Evolutionary conservation across 73 alveolate species (phyloP), one percentile per base, ranked within the genome.

Genomic region (Paramecium octaurelia): DNA sequence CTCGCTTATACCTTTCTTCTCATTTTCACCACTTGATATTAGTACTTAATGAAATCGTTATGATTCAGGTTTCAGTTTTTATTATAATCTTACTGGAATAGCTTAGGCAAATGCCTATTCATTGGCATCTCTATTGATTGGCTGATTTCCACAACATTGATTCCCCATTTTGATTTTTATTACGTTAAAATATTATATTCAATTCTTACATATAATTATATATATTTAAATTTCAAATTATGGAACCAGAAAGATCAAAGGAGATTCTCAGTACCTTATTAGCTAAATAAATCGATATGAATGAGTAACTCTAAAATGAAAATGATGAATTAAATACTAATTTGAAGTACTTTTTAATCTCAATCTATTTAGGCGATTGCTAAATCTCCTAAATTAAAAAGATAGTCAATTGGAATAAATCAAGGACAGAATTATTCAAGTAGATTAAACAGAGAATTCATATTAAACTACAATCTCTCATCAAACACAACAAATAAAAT

Each of bases 221-320:
- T 73, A 29, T 38, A n/a, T 80, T 80, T 27, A 80, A 80, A 43
- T 80, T 44, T 42, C 29, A 42, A 43, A 43, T 44, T 20, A 80
- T 80, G 91, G 91, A 80, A 44, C 42, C 73, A 44, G 91, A 80
- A 21, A 80, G 91, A 12, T 80, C 91, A 80, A 80, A 80, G 35
- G 76, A 80, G 14, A 80, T 80, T 20, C 73, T 80, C 7, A 80
- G 91, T 43, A 42, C 24, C 16, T 8, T 80, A 20, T 35, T 80
- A n/a, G 34, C 57, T 44, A 35, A 18, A 80, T 80, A 80, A 80
- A 43, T 44, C 46, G 91, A 80, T 35, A 2, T 44, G 8, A 80
- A 80, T 48, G 91, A 80, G 24, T 20, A 43, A 46, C 12, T 80
- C 2, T 27, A 80, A 80, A 24, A 24, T 9, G 91, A 80, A 48